Base-by-base conservation (phyloP, 306 rosid species). In the Begonia fuchsioides region DNA sequence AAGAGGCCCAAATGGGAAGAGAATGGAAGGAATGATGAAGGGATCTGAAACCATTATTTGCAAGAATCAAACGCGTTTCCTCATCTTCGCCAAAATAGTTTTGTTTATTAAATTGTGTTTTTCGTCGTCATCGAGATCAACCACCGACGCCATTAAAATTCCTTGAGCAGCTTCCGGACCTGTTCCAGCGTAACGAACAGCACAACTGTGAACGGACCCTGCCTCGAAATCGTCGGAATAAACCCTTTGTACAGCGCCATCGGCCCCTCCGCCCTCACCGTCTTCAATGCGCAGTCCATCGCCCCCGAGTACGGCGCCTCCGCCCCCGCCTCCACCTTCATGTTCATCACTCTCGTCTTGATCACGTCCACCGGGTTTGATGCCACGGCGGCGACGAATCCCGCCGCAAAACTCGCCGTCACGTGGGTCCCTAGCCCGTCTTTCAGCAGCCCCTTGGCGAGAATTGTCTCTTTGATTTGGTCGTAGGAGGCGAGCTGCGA, bases 361-460 rank as follows among this genome's bases (percentile, higher is more conserved):
- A 83, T 71, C 53, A 83, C 94, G 12, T 83, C 94, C 11, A 83
- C 82, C 0, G 94, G 94, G 15, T 83, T 83, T 3, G 87, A 71
- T 1, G 74, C 84, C 9, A 79, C 94, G 1, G 94, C 76, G 15
- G 94, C 94, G 47, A 83, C 87, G 1, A 83, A 76, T 10, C 94
- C 94, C 1, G 94, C 94, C 1, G 82, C 64, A 43, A 83, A 79
- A 9, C 94, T 83, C 54, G 94, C 81, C 9, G 82, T 71, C 53
- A 83, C 81, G 73, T 83, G 94, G 26, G 94, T 83, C 38, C 87
- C 94, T 0, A 83, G 75, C 45, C 94, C 94, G 26, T 83, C 94
- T 0, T 44, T 52, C 87, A 83, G 66, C n/a, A 83, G 14, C 0
- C 77, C 71, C 15, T 59, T 79, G 12, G 59, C 76, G 1, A 83